These are phyloP conservation scores for Hapsidospora chrysogenum DNA, from an alignment of 495 filamentous ascomycete species.

Conservation along the genomic window DNA sequence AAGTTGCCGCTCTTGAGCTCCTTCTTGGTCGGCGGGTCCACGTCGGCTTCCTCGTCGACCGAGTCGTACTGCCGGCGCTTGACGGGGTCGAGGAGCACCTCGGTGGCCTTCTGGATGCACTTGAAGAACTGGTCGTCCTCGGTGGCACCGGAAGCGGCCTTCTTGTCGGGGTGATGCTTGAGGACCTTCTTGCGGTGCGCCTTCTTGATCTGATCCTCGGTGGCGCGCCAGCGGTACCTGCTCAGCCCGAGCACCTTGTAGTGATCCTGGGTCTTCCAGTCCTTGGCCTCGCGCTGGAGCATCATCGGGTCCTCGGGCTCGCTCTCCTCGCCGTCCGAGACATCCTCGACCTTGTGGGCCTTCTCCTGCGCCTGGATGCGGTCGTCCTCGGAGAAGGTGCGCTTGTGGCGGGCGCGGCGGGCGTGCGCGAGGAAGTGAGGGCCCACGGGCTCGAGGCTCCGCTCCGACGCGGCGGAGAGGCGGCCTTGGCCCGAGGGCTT, in stretches of 20 bases:
- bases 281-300: slow-evolving; percentile 85
- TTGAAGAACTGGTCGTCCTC: slow-evolving; percentile 99
- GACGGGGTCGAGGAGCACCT: slow-evolving; percentile 77
- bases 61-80: slow-evolving; percentile 94
- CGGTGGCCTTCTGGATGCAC: slow-evolving; percentile 97
- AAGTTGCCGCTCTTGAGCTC: slow-evolving; percentile 67
- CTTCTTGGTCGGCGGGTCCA: slow-evolving; percentile 87
- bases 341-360: slow-evolving; percentile 89
- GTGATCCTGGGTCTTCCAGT: slow-evolving; percentile 99
- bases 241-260: slow-evolving; percentile 90
- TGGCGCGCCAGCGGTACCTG: slow-evolving; percentile 80
- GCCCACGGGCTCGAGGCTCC: slow-evolving; percentile 85
- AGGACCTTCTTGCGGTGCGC: slow-evolving; percentile 99
- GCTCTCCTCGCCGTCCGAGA: slow-evolving; percentile 76
- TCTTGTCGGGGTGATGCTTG: slow-evolving; percentile 97
- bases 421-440: slow-evolving; percentile 97
- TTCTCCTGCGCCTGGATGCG: slow-evolving; percentile 87
- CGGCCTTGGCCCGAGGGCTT: slow-evolving; percentile 57
- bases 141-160: slow-evolving; percentile 68
- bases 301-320: slow-evolving; percentile 84
- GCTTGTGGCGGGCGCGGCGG: slow-evolving; percentile 85
- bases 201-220: slow-evolving; percentile 94
- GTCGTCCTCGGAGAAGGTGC: slow-evolving; percentile 97
- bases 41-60: slow-evolving; percentile 82
- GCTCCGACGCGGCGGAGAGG: slow-evolving; percentile 52